Base-by-base conservation (phyloP, 148 eudicot genomes). In the Agrostemma githago region DNA sequence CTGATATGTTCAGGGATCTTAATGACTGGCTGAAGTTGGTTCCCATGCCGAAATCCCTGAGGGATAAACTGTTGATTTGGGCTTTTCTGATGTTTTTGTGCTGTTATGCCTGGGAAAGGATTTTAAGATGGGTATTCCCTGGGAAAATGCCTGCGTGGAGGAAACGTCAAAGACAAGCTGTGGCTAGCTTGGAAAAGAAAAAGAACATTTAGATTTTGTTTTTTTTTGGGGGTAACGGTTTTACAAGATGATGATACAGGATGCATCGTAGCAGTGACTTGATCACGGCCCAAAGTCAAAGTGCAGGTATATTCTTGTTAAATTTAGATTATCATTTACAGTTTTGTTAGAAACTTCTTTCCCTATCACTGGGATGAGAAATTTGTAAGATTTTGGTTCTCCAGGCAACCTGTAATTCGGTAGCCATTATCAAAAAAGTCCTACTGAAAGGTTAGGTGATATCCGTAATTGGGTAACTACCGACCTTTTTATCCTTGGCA, bases 111-210 rank as follows among this genome's bases (percentile, higher is more conserved):
- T 94, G 98, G 98, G 98, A 92, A 79, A 81, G 86, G 78, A 61
- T 91, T 2, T 79, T 94, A 84, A 91, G 97, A 82, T 89, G 95
- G 98, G 90, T 79, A 19, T 94, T 94, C 77, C 98, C 98, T 3
- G 98, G 98, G 64, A 88, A 84, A 71, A 89, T 91, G 88, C 97
- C 98, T 2, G 82, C 89, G 4, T 87, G 97, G 93, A 94, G 80
- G 85, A 88, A 77, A 76, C 81, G 79, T 20, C 95, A 91, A 79
- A 83, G 79, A 68, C 73, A 64, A 51, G 89, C 85, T 11, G 88
- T 80, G 19, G 88, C 88, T 58, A 83, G 68, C 72, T 41, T 79
- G 74, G 90, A 83, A 54, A 83, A 81, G 75, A 89, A 89, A 77
- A 80, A 80, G 64, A 40, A 63, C 5, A 63, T 59, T 11, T 76